Evolutionary conservation across 2,329 filamentous ascomycete species (phyloP), one percentile per base, ranked within the genome.

Genomic region (Alternaria hordeiaustralica): DNA sequence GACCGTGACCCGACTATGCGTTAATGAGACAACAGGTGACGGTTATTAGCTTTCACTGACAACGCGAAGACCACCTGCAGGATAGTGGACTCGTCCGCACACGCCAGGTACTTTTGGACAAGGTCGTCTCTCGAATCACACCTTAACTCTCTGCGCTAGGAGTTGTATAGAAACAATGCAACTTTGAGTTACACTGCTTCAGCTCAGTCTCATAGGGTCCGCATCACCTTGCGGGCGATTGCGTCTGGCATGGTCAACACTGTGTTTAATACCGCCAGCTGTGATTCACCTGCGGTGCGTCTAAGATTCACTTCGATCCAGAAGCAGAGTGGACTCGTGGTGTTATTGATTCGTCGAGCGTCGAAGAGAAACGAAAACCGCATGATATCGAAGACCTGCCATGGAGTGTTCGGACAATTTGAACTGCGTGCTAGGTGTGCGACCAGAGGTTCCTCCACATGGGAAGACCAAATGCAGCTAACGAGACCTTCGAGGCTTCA

Each of bases 181-280:
- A 36, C 7, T n/a, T 2, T n/a, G 8, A 5, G 33, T 10, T 36
- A 36, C 6, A 2, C 33, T 36, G 0, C 4, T 4, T n/a, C n/a
- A 7, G 0, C 15, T 36, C 15, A n/a, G 33, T 9, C 15, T n/a
- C 33, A 36, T 4, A 2, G 15, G 8, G n/a, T 3, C 33, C 8
- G 15, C 15, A 36, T 36, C 4, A n/a, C 4, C 33, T 36, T 9
- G 33, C 15, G 4, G 4, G 33, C 13, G 33, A 4, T 2, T 36
- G 3, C 15, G 7, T n/a, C 33, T 36, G 33, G 33, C 7, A 36
- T 36, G 7, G 33, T 36, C 33, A 36, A 36, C 33, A 5, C 15
- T 15, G 3, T n/a, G 15, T 36, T 4, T 5, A n/a, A 3, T n/a
- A 0, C 7, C 4, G 33, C 1, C 2, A n/a, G 13, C 13, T 4